These are phyloP conservation scores for Ramichloridium luteum DNA, from an alignment of 2,329 filamentous ascomycete species.

Conservation along the genomic window DNA sequence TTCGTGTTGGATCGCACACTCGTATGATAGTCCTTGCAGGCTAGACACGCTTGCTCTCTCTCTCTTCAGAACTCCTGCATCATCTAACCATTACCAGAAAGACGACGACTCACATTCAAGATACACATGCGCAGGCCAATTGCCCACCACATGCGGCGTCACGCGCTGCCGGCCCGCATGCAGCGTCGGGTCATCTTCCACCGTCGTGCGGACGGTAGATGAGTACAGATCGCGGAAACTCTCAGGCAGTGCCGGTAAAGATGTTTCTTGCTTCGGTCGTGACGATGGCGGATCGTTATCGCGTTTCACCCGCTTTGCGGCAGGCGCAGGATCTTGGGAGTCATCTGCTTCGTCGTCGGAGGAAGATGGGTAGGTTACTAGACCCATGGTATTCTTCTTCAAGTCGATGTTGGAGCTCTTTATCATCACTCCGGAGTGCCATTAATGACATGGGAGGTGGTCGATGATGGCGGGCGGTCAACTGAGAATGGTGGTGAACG, in stretches of 20 bases:
- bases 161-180: constrained; percentile 76
- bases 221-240: constrained; percentile 85
- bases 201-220: constrained; percentile 62
- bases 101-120: constrained; percentile 66
- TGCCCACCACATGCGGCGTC: constrained; percentile 72
- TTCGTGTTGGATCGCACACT: too few species aligned
- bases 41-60: too few species aligned
- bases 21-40: too few species aligned
- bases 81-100: too few species aligned
- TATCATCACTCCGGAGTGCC: too few species aligned
- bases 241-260: constrained; percentile 51
- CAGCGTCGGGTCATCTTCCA: constrained; percentile 67
- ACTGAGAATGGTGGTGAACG: too few species aligned
- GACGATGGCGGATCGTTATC: constrained; percentile 3
- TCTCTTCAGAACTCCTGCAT: too few species aligned
- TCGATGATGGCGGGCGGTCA: too few species aligned
- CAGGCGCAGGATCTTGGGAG: background rate
- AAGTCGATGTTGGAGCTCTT: too few species aligned
- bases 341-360: constrained; percentile 27
- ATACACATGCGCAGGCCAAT: constrained; percentile 89
- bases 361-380: constrained; percentile 55
- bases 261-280: background rate
- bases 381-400: constrained; percentile 42
- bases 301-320: constrained; percentile 3
- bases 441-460: too few species aligned